Conservation (phyloP, 2,329 filamentous ascomycete species). For the Calycina herbarum region DNA sequence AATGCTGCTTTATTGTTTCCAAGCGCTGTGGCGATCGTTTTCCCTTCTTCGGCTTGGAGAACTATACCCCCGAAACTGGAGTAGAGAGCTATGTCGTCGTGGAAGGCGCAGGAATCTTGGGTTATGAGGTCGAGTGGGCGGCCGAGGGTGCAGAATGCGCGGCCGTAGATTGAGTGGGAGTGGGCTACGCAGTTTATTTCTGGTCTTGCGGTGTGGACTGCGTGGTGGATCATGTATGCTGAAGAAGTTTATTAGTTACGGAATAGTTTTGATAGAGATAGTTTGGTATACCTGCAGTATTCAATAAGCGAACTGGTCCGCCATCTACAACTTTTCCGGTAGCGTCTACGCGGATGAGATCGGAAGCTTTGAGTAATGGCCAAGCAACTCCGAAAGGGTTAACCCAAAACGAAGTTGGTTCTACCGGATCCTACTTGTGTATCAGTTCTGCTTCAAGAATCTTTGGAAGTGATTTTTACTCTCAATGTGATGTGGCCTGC, state of each 20-base stretch:
- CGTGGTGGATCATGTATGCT: constrained; percentile 1
- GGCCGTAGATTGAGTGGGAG: constrained; percentile 56
- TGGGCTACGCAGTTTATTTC: constrained; percentile 58
- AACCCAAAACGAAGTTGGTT: constrained; percentile 38
- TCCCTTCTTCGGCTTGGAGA: constrained; percentile 51
- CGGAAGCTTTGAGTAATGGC: constrained; percentile 55
- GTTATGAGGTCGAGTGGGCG: constrained; percentile 43
- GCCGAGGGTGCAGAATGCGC: constrained; percentile 61
- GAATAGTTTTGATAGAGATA: background rate
- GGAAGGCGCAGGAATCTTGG: constrained; percentile 56
- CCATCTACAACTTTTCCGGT: constrained; percentile 63
- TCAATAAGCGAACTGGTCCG: constrained; percentile 42
- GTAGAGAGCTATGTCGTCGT: constrained; percentile 43
- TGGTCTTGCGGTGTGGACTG: constrained; percentile 57
- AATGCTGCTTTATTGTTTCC: constrained; percentile 51
- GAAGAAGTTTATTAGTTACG: background rate
- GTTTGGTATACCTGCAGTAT: constrained; percentile 31
- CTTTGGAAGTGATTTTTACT: constrained; percentile 12
- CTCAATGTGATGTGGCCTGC: constrained; percentile 44
- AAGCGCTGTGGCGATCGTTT: constrained; percentile 47
- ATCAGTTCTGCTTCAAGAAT: background rate
- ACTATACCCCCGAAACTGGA: constrained; percentile 53
- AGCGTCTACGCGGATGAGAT: constrained; percentile 66
- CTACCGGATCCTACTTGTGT: constrained; percentile 36
- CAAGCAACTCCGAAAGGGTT: constrained; percentile 39